A percentile compares a stretch with the other conserved stretches of the same genome.
Conservation (phyloP, 352 stramenopile genomes). For the Phytophthora pistaciae region DNA sequence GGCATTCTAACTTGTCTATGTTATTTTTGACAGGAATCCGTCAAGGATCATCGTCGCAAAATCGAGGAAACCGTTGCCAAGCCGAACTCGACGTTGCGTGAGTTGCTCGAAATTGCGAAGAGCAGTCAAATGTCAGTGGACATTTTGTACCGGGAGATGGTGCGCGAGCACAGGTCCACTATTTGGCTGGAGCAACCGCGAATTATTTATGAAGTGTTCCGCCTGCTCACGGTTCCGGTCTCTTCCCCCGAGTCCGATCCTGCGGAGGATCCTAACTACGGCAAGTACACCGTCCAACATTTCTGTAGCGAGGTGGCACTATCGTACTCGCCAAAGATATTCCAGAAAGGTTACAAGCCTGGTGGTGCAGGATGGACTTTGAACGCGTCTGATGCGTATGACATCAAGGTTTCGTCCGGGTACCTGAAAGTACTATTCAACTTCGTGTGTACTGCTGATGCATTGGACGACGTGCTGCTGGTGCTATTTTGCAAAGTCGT, state of each 20-base stretch:
- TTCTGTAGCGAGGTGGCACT: slow-evolving; percentile 87
- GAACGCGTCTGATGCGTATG: slow-evolving; percentile 51
- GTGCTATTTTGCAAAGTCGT: slow-evolving; percentile 90
- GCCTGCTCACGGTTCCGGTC: slow-evolving; percentile 61
- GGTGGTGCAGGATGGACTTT: slow-evolving; percentile 47
- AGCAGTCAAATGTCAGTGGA: slow-evolving; percentile 77
- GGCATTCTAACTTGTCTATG: slow-evolving; percentile 1
- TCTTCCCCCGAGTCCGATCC: slow-evolving; percentile 42
- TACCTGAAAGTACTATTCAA: slow-evolving; percentile 90
- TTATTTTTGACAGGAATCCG: slow-evolving; percentile 67
- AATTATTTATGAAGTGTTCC: slow-evolving; percentile 89
- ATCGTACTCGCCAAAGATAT: slow-evolving; percentile 82
- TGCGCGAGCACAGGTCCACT: slow-evolving; percentile 74
- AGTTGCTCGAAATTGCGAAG: slow-evolving; percentile 75
- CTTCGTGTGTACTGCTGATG: slow-evolving; percentile 74
- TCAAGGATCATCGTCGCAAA: slow-evolving; percentile 85
- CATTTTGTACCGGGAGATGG: slow-evolving; percentile 80
- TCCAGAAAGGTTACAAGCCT: slow-evolving; percentile 62
- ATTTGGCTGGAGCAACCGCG: slow-evolving; percentile 78
- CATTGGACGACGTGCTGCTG: slow-evolving; percentile 80
- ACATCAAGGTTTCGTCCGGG: slow-evolving; percentile 55
- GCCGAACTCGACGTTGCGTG: slow-evolving; percentile 61
- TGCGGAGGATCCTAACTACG: slow-evolving; percentile 73
- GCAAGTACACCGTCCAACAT: slow-evolving; percentile 84
- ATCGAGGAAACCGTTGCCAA: slow-evolving; percentile 83